Evolutionary conservation across 2,329 filamentous ascomycete species (phyloP), one percentile per base, ranked within the genome.

Genomic region (Chrysoporthe puriensis): DNA sequence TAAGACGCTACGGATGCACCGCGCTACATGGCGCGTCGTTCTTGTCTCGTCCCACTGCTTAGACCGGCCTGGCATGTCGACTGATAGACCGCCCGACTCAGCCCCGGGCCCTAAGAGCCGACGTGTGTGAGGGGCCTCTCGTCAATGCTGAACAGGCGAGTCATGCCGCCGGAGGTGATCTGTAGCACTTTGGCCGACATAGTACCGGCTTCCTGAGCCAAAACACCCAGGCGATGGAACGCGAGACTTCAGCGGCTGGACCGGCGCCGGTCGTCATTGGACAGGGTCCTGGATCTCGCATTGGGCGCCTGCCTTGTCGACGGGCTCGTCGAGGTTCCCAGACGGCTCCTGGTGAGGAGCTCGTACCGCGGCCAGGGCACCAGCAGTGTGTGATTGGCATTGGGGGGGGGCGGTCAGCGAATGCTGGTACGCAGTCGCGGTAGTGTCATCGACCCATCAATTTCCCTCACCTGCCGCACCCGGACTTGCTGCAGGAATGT

Each of bases 381-480:
- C n/a, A 16, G 4, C 36, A 42, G 40, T 42, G 36, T 26, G 54
- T 42, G 16, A 50, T 13, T 26, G 48, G 34, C 46, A 54, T 57
- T 44, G 14, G 26, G 50, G 14, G 14, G 50, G 44, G 34, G 62
- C 48, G 21, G 34, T 32, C 50, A 56, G 52, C n/a, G 50, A 13
- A 34, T 43, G 21, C 32, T 60, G n/a, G 57, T 60, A 57, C 52
- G 11, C 26, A 18, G 21, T 14, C 16, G 11, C n/a, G n/a, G 7
- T 1, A 54, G 26, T 18, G 56, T 40, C 60, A 62, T 62, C 44
- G 32, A 42, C 42, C 18, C 50, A 57, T 62, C 59, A 48, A 46
- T 34, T 46, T 44, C 21, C 42, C 42, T 48, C 59, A 62, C 59
- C 26, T 62, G 43, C 59, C 43, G 42, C 43, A 46, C 59, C 59